Evolutionary conservation across 1,139 yeast species (phyloP), one percentile per base, ranked within the genome.

Genomic region (Geotrichum macrosporum): DNA sequence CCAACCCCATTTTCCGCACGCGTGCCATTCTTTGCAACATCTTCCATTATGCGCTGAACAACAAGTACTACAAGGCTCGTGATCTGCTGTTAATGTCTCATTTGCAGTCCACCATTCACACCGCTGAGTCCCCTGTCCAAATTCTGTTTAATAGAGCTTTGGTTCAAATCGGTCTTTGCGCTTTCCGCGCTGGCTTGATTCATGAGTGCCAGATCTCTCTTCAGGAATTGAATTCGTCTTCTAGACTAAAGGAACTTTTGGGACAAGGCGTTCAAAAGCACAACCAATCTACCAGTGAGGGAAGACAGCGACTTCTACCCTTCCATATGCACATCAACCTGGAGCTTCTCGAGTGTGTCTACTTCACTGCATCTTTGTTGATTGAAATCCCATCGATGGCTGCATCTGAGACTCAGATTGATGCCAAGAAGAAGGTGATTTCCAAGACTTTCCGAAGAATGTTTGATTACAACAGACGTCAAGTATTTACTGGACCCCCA

Each of bases 271-370:
- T 81, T 61, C 84, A 78, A 64, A 78, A 87, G 65, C 80, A 76
- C 64, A 29, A 19, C 37, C 71, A 56, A 42, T 57, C 68, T 38
- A 69, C 79, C 47, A 68, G 72, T 18, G 77, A 75, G 54, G 92
- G 83, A 64, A 84, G 78, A 63, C 94, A 84, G 66, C 84, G 89
- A 65, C 77, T 88, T 66, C 76, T 92, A 64, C 99, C 99, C 52
- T 94, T 85, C 84, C 98, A 94, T 71, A 89, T 87, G 84, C 99
- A 94, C 71, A 88, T 94, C 67, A 94, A 94, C 69, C 75, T 89
- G 61, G 98, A 94, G 72, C 78, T 94, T 60, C 77, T 94, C 60
- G 98, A 94, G 71, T 84, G 95, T 66, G 95, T 86, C 49, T 89
- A 84, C 73, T 78, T 88, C 75, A 92, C 97, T 10, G 76, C 89